Evolutionary conservation across 305 asterid genomes (phyloP), one percentile per base, ranked within the genome.

Genomic region (Rubia peregrina): DNA sequence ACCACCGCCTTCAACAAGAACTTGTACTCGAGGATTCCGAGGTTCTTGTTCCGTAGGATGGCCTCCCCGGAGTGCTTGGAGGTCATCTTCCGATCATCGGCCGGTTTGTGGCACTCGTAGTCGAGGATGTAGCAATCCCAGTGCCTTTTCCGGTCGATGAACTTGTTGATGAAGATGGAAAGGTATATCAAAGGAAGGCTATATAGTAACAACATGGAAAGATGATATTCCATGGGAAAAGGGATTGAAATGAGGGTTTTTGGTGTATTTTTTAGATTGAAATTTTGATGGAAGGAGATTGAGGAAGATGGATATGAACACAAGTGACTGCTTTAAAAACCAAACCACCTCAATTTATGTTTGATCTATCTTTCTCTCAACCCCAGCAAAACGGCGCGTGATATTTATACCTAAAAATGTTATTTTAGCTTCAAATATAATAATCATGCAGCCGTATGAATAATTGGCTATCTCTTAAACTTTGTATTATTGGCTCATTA

Each of bases 1-100:
- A 92, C 98, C 17, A 87, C 79, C 74, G 98, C 90, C 68, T 85
- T 90, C 48, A 90, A 61, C 60, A 90, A 79, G 79, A 92, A 92
- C 72, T 86, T 78, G 85, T 87, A 85, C 79, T 92, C 98, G 62
- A 77, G 53, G 22, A 87, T 44, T 6, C 98, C 92, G 21, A 92
- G 88, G 3, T 81, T 80, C 19, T 87, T 87, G 90, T 85, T 92
- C 38, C 98, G 69, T 36, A 62, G 49, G 1, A 92, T 79, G 68
- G 90, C 2, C 24, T 85, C 88, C 0, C 98, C 96, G 4, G 81
- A 80, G 43, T 80, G 76, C 36, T 81, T 83, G 0, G 96, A 84
- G 85, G 77, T 80, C 4, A 92, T 88, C 81, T 64, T 88, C n/a
- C 88, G 71, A 10, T 83, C 82, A 72, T 84, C 90, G 1, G 72